These are phyloP conservation scores for Arthrobotrys iridis DNA, from an alignment of 2,329 filamentous ascomycete genomes.

Conservation along the genomic window DNA sequence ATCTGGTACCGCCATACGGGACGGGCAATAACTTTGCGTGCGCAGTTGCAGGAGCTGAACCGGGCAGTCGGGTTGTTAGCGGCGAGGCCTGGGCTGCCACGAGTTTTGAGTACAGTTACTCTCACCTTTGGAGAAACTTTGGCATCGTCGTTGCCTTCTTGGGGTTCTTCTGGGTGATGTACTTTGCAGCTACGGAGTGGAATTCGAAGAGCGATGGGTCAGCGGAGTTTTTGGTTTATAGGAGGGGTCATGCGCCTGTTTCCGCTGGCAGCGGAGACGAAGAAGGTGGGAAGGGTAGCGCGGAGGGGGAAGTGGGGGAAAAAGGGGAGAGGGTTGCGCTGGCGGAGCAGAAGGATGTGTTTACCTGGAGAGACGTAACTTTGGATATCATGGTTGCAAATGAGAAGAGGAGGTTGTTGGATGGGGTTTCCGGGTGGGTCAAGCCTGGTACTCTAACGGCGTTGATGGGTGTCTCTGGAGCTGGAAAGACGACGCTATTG, in stretches of 20 bases:
- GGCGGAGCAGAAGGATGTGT: constrained; percentile 39
- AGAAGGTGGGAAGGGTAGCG: not conserved
- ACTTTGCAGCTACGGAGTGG: constrained; percentile 64
- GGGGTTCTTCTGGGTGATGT: constrained; percentile 64
- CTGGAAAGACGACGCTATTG: constrained; percentile 57
- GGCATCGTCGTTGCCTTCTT: constrained; percentile 67
- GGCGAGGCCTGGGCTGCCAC: constrained; percentile 69
- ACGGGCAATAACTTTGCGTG: constrained; percentile 61
- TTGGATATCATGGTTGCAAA: constrained; percentile 56
- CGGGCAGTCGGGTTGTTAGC: constrained; percentile 66
- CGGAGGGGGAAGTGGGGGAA: constrained; percentile 29
- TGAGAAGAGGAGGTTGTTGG: constrained; percentile 52
- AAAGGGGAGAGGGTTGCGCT: constrained; percentile 36
- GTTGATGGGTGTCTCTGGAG: constrained; percentile 57
- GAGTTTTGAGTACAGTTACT: constrained; percentile 67
- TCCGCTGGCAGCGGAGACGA: constrained; percentile 57
- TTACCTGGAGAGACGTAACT: constrained; percentile 56
- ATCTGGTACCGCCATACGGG: constrained; percentile 67
- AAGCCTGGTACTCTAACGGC: constrained; percentile 57
- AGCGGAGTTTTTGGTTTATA: constrained; percentile 76
- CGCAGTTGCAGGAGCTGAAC: constrained; percentile 68
- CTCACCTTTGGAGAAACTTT: constrained; percentile 71
- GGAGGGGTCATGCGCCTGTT: constrained; percentile 66
- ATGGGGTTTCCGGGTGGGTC: constrained; percentile 56
- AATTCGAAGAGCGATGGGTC: constrained; percentile 72